Percentiles rank a stretch among this genome's conserved stretches.
Evolutionary conservation across 106 monocot genomes (phyloP).

Genomic region (Gastrodia elata): DNA sequence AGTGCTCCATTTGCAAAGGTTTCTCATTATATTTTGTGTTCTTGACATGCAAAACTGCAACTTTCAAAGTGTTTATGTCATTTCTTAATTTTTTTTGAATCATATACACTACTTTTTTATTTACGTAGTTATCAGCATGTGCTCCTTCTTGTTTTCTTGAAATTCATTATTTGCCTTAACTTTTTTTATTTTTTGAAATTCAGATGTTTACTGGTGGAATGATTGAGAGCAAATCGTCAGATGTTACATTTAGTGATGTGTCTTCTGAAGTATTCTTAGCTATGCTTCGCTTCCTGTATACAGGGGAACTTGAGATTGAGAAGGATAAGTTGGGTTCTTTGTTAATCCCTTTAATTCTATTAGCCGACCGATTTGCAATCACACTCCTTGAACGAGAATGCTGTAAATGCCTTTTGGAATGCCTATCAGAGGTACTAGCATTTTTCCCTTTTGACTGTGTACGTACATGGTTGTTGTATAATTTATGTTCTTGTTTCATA

Average conservation of each 20-base stretch:
- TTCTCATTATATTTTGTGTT: not conserved
- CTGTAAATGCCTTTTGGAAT: conserved; percentile 60
- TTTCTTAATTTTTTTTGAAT: not conserved
- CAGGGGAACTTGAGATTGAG: conserved; percentile 51
- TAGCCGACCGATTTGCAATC: conserved; percentile 81
- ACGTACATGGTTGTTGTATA: conserved; percentile 5
- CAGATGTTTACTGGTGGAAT: conserved; percentile 99
- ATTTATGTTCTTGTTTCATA: not conserved
- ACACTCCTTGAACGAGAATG: conserved; percentile 59
- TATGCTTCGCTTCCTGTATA: conserved; percentile 84
- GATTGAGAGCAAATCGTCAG: conserved; percentile 65
- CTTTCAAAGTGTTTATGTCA: not conserved
- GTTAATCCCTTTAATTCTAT: conserved; percentile 53
- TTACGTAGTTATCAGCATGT: not conserved
- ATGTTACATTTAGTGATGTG: conserved; percentile 56
- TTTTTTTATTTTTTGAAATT: conserved; percentile 12
- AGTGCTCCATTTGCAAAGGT: conserved; percentile 85
- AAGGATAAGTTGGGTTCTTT: conserved; percentile 30
- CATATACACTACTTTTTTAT: not conserved
- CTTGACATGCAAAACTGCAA: not conserved
- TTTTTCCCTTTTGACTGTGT: not conserved
- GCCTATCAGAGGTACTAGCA: conserved; percentile 65
- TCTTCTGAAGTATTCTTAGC: conserved; percentile 47
- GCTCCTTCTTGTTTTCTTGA: not conserved
- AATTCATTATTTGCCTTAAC: not conserved